These are phyloP conservation scores for Drechslerella stenobrocha DNA, from an alignment of 2,329 filamentous ascomycete genomes.

Conservation along the genomic window DNA sequence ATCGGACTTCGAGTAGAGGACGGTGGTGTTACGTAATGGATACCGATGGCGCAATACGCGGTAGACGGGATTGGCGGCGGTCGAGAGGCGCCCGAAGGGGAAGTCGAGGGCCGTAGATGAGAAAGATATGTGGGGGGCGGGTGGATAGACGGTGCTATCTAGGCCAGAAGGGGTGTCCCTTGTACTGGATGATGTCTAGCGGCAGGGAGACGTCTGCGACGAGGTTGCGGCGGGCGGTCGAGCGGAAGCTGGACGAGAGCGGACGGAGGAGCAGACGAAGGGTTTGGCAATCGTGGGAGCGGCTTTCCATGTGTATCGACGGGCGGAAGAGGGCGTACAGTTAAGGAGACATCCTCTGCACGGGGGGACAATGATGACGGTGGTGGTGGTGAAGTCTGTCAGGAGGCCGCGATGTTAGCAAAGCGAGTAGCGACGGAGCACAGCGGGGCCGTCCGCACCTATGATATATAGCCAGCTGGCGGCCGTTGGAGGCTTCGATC, in stretches of 20 bases:
- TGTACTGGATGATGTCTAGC: constrained; percentile 47
- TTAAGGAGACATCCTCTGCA: constrained; percentile 1
- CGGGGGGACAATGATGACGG: no score
- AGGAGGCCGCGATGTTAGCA: no score
- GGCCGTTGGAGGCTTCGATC: no score
- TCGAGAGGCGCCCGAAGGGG: neutral
- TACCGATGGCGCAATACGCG: constrained; percentile 41
- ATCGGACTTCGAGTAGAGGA: neutral
- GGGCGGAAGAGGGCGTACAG: neutral
- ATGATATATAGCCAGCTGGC: no score
- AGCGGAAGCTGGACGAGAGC: neutral
- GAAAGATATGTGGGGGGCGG: neutral
- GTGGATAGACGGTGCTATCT: constrained; percentile 29
- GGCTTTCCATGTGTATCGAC: constrained; percentile 47
- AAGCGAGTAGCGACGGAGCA: no score
- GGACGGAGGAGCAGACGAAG: constrained; percentile 8
- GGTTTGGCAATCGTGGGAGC: constrained; percentile 25
- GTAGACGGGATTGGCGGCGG: constrained; percentile 5
- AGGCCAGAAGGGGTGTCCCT: constrained; percentile 48
- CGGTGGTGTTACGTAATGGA: constrained; percentile 42
- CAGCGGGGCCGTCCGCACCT: no score
- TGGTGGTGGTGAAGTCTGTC: no score
- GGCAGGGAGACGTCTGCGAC: constrained; percentile 45
- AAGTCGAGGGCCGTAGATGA: neutral
- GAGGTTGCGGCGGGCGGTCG: constrained; percentile 30